Percentiles rank a stretch among this genome's conserved stretches.
Conservation (phyloP, 2,329 filamentous ascomycete species). For the Claviceps purpurea region DNA sequence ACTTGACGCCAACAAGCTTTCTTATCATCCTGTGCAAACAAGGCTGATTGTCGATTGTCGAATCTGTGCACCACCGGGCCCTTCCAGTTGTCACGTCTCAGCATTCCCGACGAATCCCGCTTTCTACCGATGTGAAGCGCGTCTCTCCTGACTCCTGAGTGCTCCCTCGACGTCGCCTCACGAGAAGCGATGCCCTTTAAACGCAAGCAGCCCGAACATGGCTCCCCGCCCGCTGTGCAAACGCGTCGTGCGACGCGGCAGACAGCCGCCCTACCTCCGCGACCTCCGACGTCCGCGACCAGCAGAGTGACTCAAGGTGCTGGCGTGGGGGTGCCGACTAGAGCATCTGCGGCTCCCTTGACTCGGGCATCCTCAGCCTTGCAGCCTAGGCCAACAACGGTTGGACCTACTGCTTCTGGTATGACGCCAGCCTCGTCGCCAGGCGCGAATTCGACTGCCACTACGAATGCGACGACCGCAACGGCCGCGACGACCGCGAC, state of each 20-base stretch:
- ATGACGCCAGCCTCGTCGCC: not conserved
- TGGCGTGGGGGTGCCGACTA: slow-evolving; percentile 1
- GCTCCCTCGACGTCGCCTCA: not conserved
- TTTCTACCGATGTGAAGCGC: too few relatives aligned
- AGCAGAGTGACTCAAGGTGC: slow-evolving; percentile 5
- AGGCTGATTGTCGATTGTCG: not conserved
- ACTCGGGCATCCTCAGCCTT: not conserved
- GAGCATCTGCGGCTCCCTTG: not conserved
- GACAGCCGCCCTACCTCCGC: slow-evolving; percentile 19
- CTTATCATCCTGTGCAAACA: not conserved
- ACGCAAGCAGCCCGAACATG: slow-evolving; percentile 22
- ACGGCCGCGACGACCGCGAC: not conserved
- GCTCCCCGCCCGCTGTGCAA: slow-evolving; percentile 9
- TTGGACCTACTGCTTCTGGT: not conserved
- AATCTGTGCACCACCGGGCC: not conserved
- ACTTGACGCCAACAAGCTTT: not conserved
- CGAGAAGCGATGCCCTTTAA: slow-evolving; percentile 21
- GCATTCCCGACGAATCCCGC: not conserved
- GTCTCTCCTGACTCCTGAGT: too few relatives aligned
- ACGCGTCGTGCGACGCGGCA: slow-evolving; percentile 28
- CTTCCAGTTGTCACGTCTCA: not conserved
- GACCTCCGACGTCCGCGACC: slow-evolving; percentile 9
- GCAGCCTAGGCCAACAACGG: not conserved
- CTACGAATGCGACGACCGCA: not conserved
- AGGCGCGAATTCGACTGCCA: not conserved